phyloP scores from a whole-genome alignment of 164 flowering plant species.

The Macadamia integrifolia region DNA sequence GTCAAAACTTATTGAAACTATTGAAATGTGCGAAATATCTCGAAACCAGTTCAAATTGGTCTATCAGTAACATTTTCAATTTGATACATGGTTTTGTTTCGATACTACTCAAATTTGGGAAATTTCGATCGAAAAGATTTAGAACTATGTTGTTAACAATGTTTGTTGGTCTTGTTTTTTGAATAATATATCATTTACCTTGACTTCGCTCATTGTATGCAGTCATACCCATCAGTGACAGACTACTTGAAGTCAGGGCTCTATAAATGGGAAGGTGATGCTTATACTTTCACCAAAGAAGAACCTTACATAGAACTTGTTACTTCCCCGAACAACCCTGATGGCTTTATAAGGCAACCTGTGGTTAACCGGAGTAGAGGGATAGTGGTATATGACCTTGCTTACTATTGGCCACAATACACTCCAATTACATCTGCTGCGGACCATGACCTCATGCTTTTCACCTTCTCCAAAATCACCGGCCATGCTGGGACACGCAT shows the following conservation, averaged over 20 bases:
- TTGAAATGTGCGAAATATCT: too few species aligned
- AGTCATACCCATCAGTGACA: constrained; percentile 67
- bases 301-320: constrained; percentile 75
- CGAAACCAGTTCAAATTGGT: too few species aligned
- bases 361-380: constrained; percentile 53
- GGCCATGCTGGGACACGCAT: constrained; percentile 97
- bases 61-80: too few species aligned
- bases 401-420: constrained; percentile 94
- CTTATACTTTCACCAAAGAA: constrained; percentile 28
- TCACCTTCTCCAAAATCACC: constrained; percentile 83
- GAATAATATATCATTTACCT: not conserved
- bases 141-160: not conserved
- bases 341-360: constrained; percentile 50
- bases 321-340: constrained; percentile 91
- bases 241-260: constrained; percentile 67
- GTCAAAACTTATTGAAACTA: too few species aligned
- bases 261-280: constrained; percentile 83
- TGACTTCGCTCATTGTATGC: constrained; percentile 23
- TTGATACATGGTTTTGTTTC: too few species aligned
- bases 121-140: too few species aligned
- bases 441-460: constrained; percentile 75
- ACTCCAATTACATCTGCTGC: constrained; percentile 58
- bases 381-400: constrained; percentile 56
- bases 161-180: not conserved
- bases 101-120: too few species aligned